phyloP scores from a whole-genome alignment of 495 filamentous ascomycete genomes.

The Daldinia decipiens region DNA sequence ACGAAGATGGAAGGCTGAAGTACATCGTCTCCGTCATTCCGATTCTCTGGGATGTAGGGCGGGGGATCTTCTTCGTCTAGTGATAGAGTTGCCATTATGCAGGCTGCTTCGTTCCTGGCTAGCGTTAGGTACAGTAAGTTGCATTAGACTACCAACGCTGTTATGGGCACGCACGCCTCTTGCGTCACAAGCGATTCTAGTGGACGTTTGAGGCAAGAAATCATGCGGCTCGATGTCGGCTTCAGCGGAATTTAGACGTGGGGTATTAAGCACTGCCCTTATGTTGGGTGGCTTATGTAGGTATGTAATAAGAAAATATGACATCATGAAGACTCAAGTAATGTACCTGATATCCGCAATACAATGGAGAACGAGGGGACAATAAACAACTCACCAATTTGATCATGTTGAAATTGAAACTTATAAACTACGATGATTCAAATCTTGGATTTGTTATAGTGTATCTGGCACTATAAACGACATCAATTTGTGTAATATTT shows the following conservation, averaged over 20 bases:
- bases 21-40: slow-evolving; percentile 42
- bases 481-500: not conserved
- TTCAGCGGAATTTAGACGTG: slow-evolving; percentile 8
- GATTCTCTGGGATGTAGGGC: slow-evolving; percentile 33
- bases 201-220: slow-evolving; percentile 11
- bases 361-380: not conserved
- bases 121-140: not conserved
- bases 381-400: not conserved
- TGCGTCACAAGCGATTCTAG: not conserved
- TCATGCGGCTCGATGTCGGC: not conserved
- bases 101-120: not conserved
- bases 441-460: not conserved
- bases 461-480: not conserved
- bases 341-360: not conserved
- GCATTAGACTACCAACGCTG: not conserved
- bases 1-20: slow-evolving; percentile 45
- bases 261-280: slow-evolving; percentile 6
- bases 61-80: slow-evolving; percentile 26
- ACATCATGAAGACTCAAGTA: slow-evolving; percentile 14
- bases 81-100: slow-evolving; percentile 21
- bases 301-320: slow-evolving; percentile 9
- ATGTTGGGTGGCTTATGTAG: not conserved
- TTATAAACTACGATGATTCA: not conserved
- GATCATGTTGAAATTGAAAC: not conserved
- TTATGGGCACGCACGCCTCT: not conserved